Evolutionary conservation across 768 basidiomycete species (phyloP), one percentile per base, ranked within the genome.

Genomic region (Pulveroboletus ravenelii): DNA sequence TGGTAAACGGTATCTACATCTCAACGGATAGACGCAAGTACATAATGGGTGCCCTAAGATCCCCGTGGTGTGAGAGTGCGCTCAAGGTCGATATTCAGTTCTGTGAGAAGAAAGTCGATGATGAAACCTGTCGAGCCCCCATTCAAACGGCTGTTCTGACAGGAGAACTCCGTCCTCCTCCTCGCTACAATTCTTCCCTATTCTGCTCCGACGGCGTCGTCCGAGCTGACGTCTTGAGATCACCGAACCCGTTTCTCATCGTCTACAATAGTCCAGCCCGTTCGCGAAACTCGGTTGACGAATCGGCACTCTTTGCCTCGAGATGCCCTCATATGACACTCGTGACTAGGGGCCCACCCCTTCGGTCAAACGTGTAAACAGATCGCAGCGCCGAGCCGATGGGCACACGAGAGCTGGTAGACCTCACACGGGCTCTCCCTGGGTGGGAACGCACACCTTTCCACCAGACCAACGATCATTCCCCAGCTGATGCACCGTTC

Each of bases 41-140:
- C 56, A 56, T 56, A 58, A 58, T 34, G n/a, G 4, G 32, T 10
- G 35, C 39, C 36, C 30, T 35, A 30, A 39, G 60, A 48, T 65
- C 61, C 48, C 62, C 61, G 62, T 45, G n/a, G 64, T 63, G 62
- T 63, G 62, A 63, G 62, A 63, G 52, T 36, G 48, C 41, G 25
- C 18, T n/a, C 32, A 3, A 35, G 17, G 10, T 17, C 12, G 0
- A 13, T 31, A 45, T n/a, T 25, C 45, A 38, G 15, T 42, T 36
- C 50, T 40, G 55, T 56, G 55, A 53, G 55, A 45, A 52, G 25
- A n/a, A n/a, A n/a, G 39, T 4, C 20, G 30, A 18, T 52, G 35
- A 43, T 58, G 45, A 53, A 53, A 47, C 56, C 34, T 10, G 40
- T 35, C 25, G 17, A 23, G 20, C 20, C 15, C 31, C 15, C 31